phyloP scores from a whole-genome alignment of 2,329 filamentous ascomycete species.

The Coniochaeta prunicola region DNA sequence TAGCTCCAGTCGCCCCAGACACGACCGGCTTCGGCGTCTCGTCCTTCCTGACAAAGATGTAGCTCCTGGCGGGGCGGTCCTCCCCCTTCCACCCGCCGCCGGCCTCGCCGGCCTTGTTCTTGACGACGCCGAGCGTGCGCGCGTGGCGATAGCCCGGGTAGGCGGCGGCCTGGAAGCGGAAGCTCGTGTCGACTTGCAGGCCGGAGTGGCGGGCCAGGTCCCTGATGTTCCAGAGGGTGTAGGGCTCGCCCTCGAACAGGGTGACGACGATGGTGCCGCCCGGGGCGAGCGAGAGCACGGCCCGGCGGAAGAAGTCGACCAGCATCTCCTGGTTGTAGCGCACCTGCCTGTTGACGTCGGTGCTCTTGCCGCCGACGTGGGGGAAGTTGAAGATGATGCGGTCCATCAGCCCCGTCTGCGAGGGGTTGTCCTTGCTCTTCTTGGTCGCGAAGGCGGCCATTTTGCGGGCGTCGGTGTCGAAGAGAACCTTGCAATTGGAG shows the following conservation, averaged over 20 bases:
- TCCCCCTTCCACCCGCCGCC: conserved; percentile 44
- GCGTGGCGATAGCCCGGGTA: conserved; percentile 73
- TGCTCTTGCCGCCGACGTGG: conserved; percentile 86
- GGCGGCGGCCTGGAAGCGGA: conserved; percentile 55
- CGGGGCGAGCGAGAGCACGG: conserved; percentile 42
- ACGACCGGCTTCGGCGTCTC: conserved; percentile 26
- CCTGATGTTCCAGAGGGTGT: conserved; percentile 89
- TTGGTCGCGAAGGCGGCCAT: conserved; percentile 40
- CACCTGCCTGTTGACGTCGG: conserved; percentile 90
- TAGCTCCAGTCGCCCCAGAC: conserved; percentile 8
- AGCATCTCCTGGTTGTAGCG: conserved; percentile 80
- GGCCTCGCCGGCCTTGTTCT: conserved; percentile 35
- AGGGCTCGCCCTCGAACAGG: conserved; percentile 88
- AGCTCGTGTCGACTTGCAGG: conserved; percentile 62
- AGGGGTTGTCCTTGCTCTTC: conserved; percentile 12
- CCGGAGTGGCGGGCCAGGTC: conserved; percentile 77
- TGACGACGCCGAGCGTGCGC: conserved; percentile 61
- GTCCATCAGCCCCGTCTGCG: conserved; percentile 49
- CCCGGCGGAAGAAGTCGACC: conserved; percentile 58
- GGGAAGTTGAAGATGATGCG: conserved; percentile 94
- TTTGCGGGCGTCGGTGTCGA: conserved; percentile 61
- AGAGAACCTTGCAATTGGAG: conserved; percentile 39
- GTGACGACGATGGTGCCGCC: conserved; percentile 69
- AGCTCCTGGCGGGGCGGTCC: conserved; percentile 48
- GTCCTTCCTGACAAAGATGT: conserved; percentile 54